Conservation (phyloP, 352 stramenopile species). For the Phytophthora aleatoria region DNA sequence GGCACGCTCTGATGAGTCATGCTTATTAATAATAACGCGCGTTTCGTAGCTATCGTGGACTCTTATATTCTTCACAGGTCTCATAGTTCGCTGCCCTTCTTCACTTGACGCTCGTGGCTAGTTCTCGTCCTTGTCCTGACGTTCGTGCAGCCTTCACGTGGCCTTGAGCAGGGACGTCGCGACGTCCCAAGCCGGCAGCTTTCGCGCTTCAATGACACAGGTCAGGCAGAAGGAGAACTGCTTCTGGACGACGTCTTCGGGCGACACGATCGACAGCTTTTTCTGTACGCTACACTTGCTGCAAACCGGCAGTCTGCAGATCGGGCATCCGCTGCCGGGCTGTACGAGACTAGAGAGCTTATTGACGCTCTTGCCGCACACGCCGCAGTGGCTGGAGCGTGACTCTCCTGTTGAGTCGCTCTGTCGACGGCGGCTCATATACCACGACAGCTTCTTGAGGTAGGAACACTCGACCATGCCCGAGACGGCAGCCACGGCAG, state of each 20-base stretch:
- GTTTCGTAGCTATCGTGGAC: conserved; percentile 14
- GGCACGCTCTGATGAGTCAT: conserved; percentile 4
- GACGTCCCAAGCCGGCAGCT: conserved; percentile 45
- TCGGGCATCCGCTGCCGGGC: conserved; percentile 26
- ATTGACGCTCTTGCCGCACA: conserved; percentile 35
- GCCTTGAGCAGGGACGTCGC: conserved; percentile 34
- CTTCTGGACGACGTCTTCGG: conserved; percentile 46
- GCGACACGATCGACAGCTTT: conserved; percentile 41
- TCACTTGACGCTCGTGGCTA: conserved; percentile 3
- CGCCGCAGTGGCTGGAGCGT: conserved; percentile 28
- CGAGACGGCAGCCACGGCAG: conserved; percentile 36
- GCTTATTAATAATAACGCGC: background rate
- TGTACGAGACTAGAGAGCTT: conserved; percentile 34
- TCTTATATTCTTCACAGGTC: conserved; percentile 24
- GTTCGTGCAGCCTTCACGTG: conserved; percentile 15
- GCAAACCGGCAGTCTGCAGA: conserved; percentile 44
- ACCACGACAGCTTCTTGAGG: conserved; percentile 67
- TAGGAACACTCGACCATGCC: conserved; percentile 56
- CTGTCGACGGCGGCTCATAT: conserved; percentile 38
- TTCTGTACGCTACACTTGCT: conserved; percentile 54
- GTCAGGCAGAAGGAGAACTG: conserved; percentile 57
- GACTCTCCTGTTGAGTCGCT: conserved; percentile 4
- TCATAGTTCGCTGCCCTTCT: conserved; percentile 6
- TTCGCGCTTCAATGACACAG: conserved; percentile 52
- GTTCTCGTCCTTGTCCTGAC: background rate